Base-by-base conservation (phyloP, 805 yeast species). In the Myxozyma lipomycoides region DNA sequence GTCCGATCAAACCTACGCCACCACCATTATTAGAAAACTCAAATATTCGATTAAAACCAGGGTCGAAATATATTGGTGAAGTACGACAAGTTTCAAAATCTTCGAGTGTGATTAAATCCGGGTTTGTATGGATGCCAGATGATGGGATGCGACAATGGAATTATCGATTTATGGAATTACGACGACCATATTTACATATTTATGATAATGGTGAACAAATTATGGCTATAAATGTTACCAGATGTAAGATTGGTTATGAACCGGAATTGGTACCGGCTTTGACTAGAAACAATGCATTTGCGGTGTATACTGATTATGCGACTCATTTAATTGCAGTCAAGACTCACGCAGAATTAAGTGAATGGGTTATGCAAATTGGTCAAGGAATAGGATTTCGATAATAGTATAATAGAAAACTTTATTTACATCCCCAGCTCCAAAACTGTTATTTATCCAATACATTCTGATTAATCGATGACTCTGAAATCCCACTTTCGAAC, bases 131-230 rank as follows among this genome's bases (percentile, higher is more conserved):
- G 41, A 30, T 45, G 40, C 58, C 58, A 15, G 52, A 52, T 40
- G 48, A 42, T 23, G 48, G 46, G 4, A 54, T 52, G 56, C 52
- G 45, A 25, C 17, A 48, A 3, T 54, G 58, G 58, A 45, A 30
- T 5, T 49, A 49, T 4, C 47, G 57, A 23, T 43, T 45, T 32
- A 32, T 52, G 15, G 58, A 54, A 26, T 49, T 54, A 10, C 52
- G 58, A 6, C 56, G 58, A 40, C 57, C 58, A 18, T 51, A 47
- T 36, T 34, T 54, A 35, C 51, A 54, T 25, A 42, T 54, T 4
- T 48, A 52, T 40, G 22, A 46, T 1, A 51, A 39, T 19, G 42
- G 40, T 46, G 53, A 51, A 21, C 53, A 47, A n/a, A 15, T 47
- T 3, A 26, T 35, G 21, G 56, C 53, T 4, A 52, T 54, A 28